Base-by-base conservation (phyloP, 2,329 filamentous ascomycete species). In the Epichloe uncinata region DNA sequence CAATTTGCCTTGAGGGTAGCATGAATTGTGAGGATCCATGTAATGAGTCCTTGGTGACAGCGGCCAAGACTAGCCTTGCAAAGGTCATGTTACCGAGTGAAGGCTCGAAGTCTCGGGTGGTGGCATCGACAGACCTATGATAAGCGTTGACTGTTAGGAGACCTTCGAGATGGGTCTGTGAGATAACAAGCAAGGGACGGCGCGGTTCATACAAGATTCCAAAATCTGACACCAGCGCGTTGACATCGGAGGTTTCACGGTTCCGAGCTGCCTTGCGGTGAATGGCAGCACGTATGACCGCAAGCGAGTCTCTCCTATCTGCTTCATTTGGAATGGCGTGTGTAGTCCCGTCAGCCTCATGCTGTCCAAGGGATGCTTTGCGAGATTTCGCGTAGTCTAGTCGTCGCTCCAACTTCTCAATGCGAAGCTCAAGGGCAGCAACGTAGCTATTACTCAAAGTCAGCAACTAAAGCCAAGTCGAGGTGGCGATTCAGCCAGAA, bases 161-260 rank as follows among this genome's bases (percentile, higher is more conserved):
- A 33, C 20, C 30, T 36, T 35, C 35, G 30, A 37, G 30, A 47
- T 30, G n/a, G 11, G 18, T 11, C 13, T 2, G 43, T 16, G 15
- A 13, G 15, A 13, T 11, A 20, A 45, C 37, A 12, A 26, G 34
- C 37, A 12, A 26, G 34, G n/a, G 12, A 15, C 13, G 12, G 15
- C 13, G n/a, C n/a, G n/a, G n/a, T n/a, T n/a, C 83, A 66, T 64
- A 94, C 82, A 96, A 70, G 60, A 88, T 91, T 49, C 90, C 90
- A 72, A 97, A 95, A 61, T 95, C 90, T 1, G 90, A 94, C 20
- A 96, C 87, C 3, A 97, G 72, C 48, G 93, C 84, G 66, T 96
- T 91, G 49, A 96, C 88, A 63, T 95, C 87, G 0, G 83, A 85
- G 43, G 86, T 85, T 64, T 96, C 91, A 41, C 79, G 73, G 57